Evolutionary conservation across 1,284 basidiomycete species (phyloP).

Genomic region (Ceratobasidium sp.): DNA sequence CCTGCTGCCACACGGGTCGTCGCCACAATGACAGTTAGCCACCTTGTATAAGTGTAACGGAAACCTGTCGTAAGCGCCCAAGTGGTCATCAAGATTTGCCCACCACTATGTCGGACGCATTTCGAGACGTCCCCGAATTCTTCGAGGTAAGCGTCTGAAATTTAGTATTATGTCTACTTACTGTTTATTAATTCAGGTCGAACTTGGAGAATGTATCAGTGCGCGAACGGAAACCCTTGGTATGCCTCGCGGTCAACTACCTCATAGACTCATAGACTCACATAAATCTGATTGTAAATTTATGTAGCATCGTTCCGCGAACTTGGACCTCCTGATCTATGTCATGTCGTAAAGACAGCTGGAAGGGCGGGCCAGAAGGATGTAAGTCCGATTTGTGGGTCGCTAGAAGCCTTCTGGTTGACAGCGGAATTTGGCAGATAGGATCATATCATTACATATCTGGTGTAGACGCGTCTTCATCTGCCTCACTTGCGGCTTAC

Average conservation of each 20-base stretch:
- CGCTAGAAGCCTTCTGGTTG: neutral
- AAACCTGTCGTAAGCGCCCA: neutral
- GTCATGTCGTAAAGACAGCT: slow-evolving; percentile 94
- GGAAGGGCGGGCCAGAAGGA: slow-evolving; percentile 87
- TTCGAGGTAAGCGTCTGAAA: slow-evolving; percentile 66
- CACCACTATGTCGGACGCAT: slow-evolving; percentile 56
- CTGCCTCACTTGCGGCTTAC: slow-evolving; percentile 96
- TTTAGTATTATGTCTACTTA: neutral
- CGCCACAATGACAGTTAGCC: neutral
- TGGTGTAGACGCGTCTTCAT: slow-evolving; percentile 96
- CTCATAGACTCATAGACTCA: neutral
- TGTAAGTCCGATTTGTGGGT: slow-evolving; percentile 64
- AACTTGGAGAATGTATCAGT: slow-evolving; percentile 89
- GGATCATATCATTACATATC: slow-evolving; percentile 97
- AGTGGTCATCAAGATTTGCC: slow-evolving; percentile 26
- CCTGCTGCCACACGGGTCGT: no score
- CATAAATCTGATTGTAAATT: neutral
- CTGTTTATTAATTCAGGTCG: slow-evolving; percentile 68
- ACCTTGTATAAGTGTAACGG: neutral
- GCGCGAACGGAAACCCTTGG: slow-evolving; percentile 93
- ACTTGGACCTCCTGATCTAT: slow-evolving; percentile 96
- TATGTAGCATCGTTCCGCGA: slow-evolving; percentile 89
- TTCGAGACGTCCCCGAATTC: slow-evolving; percentile 77
- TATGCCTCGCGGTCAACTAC: slow-evolving; percentile 61
- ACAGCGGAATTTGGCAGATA: slow-evolving; percentile 65